Base-by-base conservation (phyloP, 306 rosid species). In the Prunus dulcis region DNA sequence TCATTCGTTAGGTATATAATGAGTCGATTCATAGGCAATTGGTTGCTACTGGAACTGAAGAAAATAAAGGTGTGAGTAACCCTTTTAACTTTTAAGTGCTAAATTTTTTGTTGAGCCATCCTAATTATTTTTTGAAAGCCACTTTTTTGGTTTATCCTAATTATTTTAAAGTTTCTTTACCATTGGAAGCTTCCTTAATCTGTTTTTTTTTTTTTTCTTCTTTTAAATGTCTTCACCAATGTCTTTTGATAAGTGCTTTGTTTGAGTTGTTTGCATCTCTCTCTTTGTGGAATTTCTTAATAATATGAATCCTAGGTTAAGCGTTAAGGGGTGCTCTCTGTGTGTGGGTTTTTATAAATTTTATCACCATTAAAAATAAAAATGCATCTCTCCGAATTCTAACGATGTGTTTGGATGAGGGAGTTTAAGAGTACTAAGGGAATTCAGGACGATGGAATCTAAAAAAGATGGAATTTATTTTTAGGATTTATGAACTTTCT, bases 31-130 rank as follows among this genome's bases (percentile, higher is more conserved):
- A 28, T n/a, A 70, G 78, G 17, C 60, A 80, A 15, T 32, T 49
- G 60, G 84, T 43, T 50, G 82, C 77, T 81, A 55, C 87, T 74
- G 60, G 72, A 69, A 80, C 62, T 64, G 80, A 72, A 85, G 79
- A 19, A 45, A 32, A 52, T 63, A 82, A 80, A 85, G 85, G 88
- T 82, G 25, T 34, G 73, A 71, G 60, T 30, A 9, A 20, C 57
- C 51, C 67, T 46, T 25, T 57, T 63, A 38, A 46, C 20, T 66
- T 79, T 79, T 10, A 14, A 34, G 51, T 20, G 20, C 22, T 9
- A 8, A 19, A 52, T 8, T 28, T 8, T 28, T 6, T 13, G 12
- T 64, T 46, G 9, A n/a, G 5, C 30, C 25, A 70, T 30, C 49
- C 64, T 57, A 20, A 14, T 2, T 15, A 32, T 47, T n/a, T 62